Percentiles rank a stretch among this genome's conserved stretches.
phyloP scores from a whole-genome alignment of 805 yeast genomes.

The Phaffomyces opuntiae region DNA sequence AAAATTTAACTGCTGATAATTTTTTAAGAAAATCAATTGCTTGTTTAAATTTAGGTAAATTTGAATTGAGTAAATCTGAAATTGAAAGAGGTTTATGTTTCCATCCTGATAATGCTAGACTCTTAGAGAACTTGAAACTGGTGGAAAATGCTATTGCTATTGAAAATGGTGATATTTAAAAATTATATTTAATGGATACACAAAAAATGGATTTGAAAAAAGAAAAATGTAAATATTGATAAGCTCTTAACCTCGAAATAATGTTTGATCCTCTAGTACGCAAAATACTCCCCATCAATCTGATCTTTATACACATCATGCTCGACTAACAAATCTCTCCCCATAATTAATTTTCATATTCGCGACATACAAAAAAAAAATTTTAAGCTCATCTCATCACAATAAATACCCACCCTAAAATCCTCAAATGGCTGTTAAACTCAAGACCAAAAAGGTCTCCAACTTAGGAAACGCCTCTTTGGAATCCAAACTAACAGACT shows the following conservation, averaged over 20 bases:
- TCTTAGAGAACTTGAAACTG: slow-evolving; percentile 40
- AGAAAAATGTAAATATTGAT: background rate
- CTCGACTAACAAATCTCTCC: too few species aligned
- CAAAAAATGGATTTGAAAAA: background rate
- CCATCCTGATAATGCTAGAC: slow-evolving; percentile 43
- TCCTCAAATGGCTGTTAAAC: slow-evolving; percentile 25
- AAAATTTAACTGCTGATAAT: slow-evolving; percentile 50
- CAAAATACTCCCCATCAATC: too few species aligned
- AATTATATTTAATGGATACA: too few species aligned
- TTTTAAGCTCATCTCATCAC: slow-evolving; percentile 2
- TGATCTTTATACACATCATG: too few species aligned
- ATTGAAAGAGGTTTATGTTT: slow-evolving; percentile 71
- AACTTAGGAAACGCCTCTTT: slow-evolving; percentile 27
- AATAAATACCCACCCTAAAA: background rate
- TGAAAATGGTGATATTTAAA: slow-evolving; percentile 47
- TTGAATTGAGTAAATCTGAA: slow-evolving; percentile 54
- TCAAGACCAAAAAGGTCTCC: slow-evolving; percentile 19
- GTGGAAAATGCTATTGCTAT: slow-evolving; percentile 42
- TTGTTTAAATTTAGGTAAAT: slow-evolving; percentile 52
- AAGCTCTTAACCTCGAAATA: too few species aligned
- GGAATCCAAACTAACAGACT: slow-evolving; percentile 50
- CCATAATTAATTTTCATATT: background rate
- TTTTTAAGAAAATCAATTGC: slow-evolving; percentile 68
- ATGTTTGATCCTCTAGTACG: too few species aligned
- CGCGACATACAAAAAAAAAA: background rate